These are phyloP conservation scores for Aspergillus thermomutatus DNA, from an alignment of 2,329 filamentous ascomycete species.

Conservation along the genomic window DNA sequence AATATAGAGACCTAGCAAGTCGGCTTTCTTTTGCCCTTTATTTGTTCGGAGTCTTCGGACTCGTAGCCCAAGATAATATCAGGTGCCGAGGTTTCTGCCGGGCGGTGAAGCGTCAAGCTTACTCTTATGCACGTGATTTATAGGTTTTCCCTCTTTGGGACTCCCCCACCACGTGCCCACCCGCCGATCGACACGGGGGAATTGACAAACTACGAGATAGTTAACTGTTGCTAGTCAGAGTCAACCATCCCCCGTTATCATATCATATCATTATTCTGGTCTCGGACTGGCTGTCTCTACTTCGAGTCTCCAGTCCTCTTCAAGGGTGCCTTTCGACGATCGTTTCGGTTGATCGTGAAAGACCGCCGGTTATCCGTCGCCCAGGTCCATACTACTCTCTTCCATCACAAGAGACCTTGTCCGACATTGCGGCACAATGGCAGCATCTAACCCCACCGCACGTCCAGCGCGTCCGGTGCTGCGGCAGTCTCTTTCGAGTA, in stretches of 20 bases:
- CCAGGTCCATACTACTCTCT: background rate
- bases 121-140: background rate
- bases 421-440: conserved; percentile 22
- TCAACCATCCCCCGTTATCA: background rate
- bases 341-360: background rate
- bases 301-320: background rate
- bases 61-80: background rate
- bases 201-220: background rate
- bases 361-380: background rate
- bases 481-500: conserved; percentile 41
- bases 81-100: background rate
- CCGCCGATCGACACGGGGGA: background rate
- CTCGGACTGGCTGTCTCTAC: background rate
- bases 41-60: background rate
- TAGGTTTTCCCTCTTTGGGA: background rate
- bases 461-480: conserved; percentile 41
- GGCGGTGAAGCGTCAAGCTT: background rate
- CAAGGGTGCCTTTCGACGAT: background rate
- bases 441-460: conserved; percentile 23
- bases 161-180: background rate
- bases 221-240: background rate
- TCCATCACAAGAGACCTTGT: background rate
- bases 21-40: too few relatives aligned
- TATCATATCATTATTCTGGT: background rate
- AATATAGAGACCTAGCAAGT: background rate